Base-by-base conservation (phyloP, 2,329 filamentous ascomycete genomes). In the Monilinia polystroma region DNA sequence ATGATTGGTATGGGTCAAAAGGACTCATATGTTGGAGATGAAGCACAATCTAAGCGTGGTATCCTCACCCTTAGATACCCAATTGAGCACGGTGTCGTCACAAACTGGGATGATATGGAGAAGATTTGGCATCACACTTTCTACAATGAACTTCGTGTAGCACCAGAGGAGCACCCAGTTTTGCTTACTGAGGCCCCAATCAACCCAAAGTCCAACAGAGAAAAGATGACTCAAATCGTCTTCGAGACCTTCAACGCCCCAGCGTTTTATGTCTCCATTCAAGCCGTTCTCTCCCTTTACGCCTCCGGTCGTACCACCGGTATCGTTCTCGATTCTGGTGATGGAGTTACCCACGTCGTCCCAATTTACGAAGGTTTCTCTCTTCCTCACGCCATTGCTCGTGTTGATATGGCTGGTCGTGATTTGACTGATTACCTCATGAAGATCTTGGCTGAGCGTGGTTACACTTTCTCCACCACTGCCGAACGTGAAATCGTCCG, bases 1-100 rank as follows among this genome's bases (percentile, higher is more conserved):
- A 99, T 99, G 95, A 98, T 99, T 82, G 95, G 95, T 89, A 99
- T 99, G 95, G 95, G 95, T 78, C 95, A 98, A 86, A 99, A 99
- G 87, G 95, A 99, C 88, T 98, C 95, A 72, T 99, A 99, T 81
- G 95, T 99, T 78, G 95, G 95, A 88, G 95, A 99, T 85, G 95
- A 99, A 88, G 95, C 95, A 85, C 95, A 99, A 87, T 99, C 95
- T 81, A 99, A 99, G 93, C 94, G 95, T 95, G 95, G 95, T 97
- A 98, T 99, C 85, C 89, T 99, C 77, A 98, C 94, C 73, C 89
- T 99, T 81, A 90, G 95, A 87, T 99, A 99, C 85, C 95, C 95
- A 80, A 99, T 99, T 81, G 95, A 99, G 89, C 95, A 99, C 90
- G 95, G 95, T 95, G 95, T 99, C 78, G 95, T 99, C 81, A 99